Evolutionary conservation across 768 basidiomycete species (phyloP), one percentile per base, ranked within the genome.

Genomic region (Macrocybe gigantea): DNA sequence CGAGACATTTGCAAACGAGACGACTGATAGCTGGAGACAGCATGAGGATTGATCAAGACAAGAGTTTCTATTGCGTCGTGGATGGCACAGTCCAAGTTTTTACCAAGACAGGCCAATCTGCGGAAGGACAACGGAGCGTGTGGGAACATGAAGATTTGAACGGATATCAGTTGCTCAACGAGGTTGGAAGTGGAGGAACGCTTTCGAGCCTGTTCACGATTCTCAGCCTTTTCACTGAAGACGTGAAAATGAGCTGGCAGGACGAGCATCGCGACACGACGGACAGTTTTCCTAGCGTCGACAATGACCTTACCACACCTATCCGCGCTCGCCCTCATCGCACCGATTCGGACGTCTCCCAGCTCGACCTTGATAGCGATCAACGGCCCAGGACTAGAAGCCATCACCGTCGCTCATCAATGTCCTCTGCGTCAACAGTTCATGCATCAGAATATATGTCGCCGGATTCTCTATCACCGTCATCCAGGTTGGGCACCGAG

Each of bases 31-130:
- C 96, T 5, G 95, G 96, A 4, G 96, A 99, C 57, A 95, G 88
- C 44, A 77, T 97, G 49, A 86, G 89, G 30, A 77, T 97, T 3
- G 88, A 93, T 55, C 79, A 88, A 60, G 89, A 97, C 68, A 91
- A 91, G 58, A 93, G 85, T 53, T 99, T 99, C 67, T 98, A 97
- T 65, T 97, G 93, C 62, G 95, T 99, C 33, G 86, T 98, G 32
- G 96, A 99, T 63, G 96, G 96, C n/a, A 87, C 79, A 51, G 95
- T 95, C 10, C 92, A 99, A 59, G 92, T 98, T 8, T 96, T 79
- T 62, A 90, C 90, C 11, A 79, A 80, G 49, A 82, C 83, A 0
- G 82, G 79, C 5, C 75, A 78, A 53, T 67, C 69, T 9, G 59
- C 69, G 8, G 71, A 74, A 31, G 65, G 63, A 4, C 71, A 67